These are phyloP conservation scores for Bruguiera hainesii DNA, from an alignment of 441 rosid genomes.

Conservation along the genomic window DNA sequence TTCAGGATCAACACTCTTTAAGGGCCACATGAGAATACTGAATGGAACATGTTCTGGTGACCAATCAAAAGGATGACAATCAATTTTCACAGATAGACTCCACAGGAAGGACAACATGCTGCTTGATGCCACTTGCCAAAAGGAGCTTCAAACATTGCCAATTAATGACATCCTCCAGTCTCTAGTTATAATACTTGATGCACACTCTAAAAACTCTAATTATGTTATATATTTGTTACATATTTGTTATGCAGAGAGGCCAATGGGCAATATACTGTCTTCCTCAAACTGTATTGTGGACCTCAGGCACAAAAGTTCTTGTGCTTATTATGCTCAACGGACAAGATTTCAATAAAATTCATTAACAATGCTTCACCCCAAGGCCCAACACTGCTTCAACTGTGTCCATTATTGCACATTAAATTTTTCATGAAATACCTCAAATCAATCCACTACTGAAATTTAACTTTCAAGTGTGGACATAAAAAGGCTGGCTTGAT, in stretches of 20 bases:
- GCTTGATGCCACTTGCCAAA: conserved; percentile 1
- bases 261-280: not conserved
- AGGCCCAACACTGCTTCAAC: conserved; percentile 1
- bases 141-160: conserved; percentile 7
- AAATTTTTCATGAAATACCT: not conserved
- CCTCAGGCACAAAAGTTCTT: not conserved
- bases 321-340: not conserved
- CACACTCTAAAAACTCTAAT: conserved; percentile 7
- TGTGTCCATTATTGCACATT: not conserved
- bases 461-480: not conserved
- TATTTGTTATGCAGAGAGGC: not conserved
- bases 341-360: not conserved
- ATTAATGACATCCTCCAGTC: not conserved
- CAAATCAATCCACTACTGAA: not conserved
- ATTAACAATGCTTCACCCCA: not conserved
- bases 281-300: conserved; percentile 9
- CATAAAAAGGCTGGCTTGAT: not conserved
- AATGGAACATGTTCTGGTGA: conserved; percentile 1
- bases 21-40: not conserved
- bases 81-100: not conserved
- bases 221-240: not conserved
- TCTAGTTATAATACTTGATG: not conserved
- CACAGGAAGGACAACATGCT: not conserved
- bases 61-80: conserved; percentile 1
- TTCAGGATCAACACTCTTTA: conserved; percentile 1